Evolutionary conservation across 768 basidiomycete species (phyloP).

Genomic region (Hygrocybe coccinea): DNA sequence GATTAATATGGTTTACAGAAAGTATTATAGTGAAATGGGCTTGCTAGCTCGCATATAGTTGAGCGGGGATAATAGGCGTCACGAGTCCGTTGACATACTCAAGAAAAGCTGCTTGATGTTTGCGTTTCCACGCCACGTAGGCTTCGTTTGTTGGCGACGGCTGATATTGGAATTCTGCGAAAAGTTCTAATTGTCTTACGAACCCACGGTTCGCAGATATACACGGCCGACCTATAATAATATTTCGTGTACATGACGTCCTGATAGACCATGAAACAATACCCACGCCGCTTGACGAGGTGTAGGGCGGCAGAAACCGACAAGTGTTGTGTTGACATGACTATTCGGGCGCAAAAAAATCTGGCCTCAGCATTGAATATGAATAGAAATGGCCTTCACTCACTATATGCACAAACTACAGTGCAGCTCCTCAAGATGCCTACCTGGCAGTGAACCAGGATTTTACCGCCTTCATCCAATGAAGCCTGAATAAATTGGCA

Average conservation of each 20-base stretch:
- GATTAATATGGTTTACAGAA: background rate
- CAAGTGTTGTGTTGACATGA: constrained; percentile 46
- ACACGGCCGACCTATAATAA: constrained; percentile 32
- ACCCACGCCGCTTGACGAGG: constrained; percentile 46
- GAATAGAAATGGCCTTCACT: constrained; percentile 19
- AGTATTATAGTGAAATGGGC: background rate
- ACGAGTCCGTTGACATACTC: constrained; percentile 53
- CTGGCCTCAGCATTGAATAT: background rate
- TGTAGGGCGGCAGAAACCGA: constrained; percentile 42
- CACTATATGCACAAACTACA: constrained; percentile 52
- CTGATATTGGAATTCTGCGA: constrained; percentile 46
- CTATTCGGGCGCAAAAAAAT: constrained; percentile 21
- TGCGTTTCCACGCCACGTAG: constrained; percentile 58
- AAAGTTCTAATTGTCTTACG: constrained; percentile 53
- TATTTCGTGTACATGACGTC: constrained; percentile 10
- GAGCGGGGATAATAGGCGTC: constrained; percentile 45
- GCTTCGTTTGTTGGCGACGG: constrained; percentile 38
- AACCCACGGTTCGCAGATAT: constrained; percentile 51
- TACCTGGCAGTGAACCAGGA: constrained; percentile 71
- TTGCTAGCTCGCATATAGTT: constrained; percentile 28
- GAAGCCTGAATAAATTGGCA: constrained; percentile 62
- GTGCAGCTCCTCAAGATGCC: constrained; percentile 68
- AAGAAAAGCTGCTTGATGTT: constrained; percentile 48
- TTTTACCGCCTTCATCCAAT: constrained; percentile 45
- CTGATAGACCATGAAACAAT: background rate